Percentiles rank a stretch among this genome's conserved stretches.
phyloP scores from a whole-genome alignment of 2,329 filamentous ascomycete genomes.

The Neofusicoccum ribis region DNA sequence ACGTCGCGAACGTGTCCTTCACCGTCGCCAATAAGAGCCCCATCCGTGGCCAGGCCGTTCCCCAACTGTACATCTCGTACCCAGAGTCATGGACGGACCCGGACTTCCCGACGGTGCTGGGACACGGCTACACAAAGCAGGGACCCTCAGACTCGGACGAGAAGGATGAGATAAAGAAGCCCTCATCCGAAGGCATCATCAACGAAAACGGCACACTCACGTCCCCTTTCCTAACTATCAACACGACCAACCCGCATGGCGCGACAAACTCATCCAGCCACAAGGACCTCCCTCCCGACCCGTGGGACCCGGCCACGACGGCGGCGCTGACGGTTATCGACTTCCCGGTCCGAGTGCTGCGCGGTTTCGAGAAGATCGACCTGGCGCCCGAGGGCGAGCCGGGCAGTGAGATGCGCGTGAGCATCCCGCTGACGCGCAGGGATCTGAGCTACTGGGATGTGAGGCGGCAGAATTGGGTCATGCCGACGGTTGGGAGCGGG shows the following conservation, averaged over 20 bases:
- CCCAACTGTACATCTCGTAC: constrained; percentile 59
- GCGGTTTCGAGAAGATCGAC: constrained; percentile 46
- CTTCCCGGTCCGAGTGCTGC: constrained; percentile 50
- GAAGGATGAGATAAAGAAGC: not conserved
- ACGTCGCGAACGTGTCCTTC: constrained; percentile 44
- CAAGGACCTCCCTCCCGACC: not conserved
- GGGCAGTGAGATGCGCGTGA: constrained; percentile 27
- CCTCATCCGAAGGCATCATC: not conserved
- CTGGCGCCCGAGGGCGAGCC: constrained; percentile 28
- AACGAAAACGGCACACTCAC: constrained; percentile 1
- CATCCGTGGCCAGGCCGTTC: constrained; percentile 54
- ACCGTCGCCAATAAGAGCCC: constrained; percentile 54
- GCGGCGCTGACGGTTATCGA: constrained; percentile 40
- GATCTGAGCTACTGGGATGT: constrained; percentile 47
- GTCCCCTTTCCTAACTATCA: not conserved
- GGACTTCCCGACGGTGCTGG: constrained; percentile 21
- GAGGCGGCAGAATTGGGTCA: constrained; percentile 42
- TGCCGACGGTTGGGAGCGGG: constrained; percentile 4
- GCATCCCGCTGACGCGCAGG: constrained; percentile 41
- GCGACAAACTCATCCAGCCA: not conserved
- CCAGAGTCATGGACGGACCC: constrained; percentile 45
- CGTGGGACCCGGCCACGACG: not conserved
- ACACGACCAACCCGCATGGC: not conserved
- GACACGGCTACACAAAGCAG: not conserved
- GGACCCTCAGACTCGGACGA: not conserved